Conservation (phyloP, 2,329 filamentous ascomycete species). For the Dothistroma septosporum region DNA sequence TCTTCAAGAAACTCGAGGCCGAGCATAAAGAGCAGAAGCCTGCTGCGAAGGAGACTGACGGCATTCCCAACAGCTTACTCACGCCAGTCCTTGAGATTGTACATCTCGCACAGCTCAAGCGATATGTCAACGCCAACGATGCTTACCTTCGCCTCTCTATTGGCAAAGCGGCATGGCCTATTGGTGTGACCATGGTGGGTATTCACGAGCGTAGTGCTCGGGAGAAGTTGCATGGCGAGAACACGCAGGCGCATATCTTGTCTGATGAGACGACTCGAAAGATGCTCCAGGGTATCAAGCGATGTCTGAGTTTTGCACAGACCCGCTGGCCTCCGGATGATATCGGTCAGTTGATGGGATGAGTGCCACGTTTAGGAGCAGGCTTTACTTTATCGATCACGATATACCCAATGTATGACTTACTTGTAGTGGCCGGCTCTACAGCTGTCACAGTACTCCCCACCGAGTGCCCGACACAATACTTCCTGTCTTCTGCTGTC, state of each 20-base stretch:
- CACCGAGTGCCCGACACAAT: too few relatives aligned
- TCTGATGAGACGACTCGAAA: constrained; percentile 94
- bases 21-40: not conserved
- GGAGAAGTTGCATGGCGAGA: constrained; percentile 84
- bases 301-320: constrained; percentile 93
- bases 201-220: constrained; percentile 95
- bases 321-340: constrained; percentile 94
- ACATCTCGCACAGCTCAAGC: constrained; percentile 77
- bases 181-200: constrained; percentile 99
- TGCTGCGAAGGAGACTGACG: constrained; percentile 47
- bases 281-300: constrained; percentile 95
- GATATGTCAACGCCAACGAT: constrained; percentile 95
- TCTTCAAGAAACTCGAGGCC: constrained; percentile 81
- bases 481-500: too few relatives aligned
- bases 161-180: constrained; percentile 73
- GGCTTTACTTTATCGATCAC: too few relatives aligned
- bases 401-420: too few relatives aligned
- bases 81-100: constrained; percentile 88
- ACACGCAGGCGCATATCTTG: constrained; percentile 82
- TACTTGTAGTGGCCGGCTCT: too few relatives aligned
- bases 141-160: constrained; percentile 91
- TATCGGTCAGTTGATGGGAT: constrained; percentile 91
- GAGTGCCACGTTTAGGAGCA: constrained; percentile 11
- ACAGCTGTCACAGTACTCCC: too few relatives aligned
- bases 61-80: constrained; percentile 69